Conservation (phyloP, 225 moss, liverwort and hornwort species). For the Polytrichum commune region DNA sequence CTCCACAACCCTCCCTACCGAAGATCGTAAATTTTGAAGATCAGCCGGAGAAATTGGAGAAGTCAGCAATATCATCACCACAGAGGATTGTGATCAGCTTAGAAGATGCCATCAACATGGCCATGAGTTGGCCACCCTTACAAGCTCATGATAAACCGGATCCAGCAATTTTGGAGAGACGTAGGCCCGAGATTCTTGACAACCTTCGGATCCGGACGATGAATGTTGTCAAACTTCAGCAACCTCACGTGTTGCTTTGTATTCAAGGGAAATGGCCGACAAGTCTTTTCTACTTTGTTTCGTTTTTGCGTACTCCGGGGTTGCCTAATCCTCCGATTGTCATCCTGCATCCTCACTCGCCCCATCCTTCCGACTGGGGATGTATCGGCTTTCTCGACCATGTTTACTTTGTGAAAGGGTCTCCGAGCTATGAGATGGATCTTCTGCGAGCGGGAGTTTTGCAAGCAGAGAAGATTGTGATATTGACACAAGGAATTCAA, state of each 20-base stretch:
- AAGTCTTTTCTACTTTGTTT: constrained; percentile 50
- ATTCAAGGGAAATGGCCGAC: constrained; percentile 54
- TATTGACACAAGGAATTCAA: constrained; percentile 37
- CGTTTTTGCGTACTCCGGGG: constrained; percentile 32
- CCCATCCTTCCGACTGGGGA: constrained; percentile 45
- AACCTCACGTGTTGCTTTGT: constrained; percentile 51
- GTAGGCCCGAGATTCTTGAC: constrained; percentile 30
- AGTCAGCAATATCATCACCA: not conserved
- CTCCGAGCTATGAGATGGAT: constrained; percentile 56
- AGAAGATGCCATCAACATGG: constrained; percentile 49
- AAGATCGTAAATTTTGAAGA: too few relatives aligned
- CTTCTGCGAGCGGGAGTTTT: constrained; percentile 55
- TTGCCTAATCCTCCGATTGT: constrained; percentile 41
- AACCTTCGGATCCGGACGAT: constrained; percentile 34
- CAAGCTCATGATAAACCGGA: constrained; percentile 38
- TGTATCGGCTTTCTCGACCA: constrained; percentile 56
- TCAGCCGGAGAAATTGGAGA: too few relatives aligned
- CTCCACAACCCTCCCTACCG: too few relatives aligned
- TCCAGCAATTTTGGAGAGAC: constrained; percentile 47
- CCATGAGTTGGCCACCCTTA: constrained; percentile 60
- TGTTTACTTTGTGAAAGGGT: constrained; percentile 50
- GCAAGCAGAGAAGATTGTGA: constrained; percentile 66
- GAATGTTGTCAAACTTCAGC: constrained; percentile 36
- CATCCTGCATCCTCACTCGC: constrained; percentile 44
- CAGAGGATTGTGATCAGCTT: constrained; percentile 19